These are phyloP conservation scores for Blattamonas nauphoetae DNA, from an alignment of 78 protist species.

Conservation along the genomic window DNA sequence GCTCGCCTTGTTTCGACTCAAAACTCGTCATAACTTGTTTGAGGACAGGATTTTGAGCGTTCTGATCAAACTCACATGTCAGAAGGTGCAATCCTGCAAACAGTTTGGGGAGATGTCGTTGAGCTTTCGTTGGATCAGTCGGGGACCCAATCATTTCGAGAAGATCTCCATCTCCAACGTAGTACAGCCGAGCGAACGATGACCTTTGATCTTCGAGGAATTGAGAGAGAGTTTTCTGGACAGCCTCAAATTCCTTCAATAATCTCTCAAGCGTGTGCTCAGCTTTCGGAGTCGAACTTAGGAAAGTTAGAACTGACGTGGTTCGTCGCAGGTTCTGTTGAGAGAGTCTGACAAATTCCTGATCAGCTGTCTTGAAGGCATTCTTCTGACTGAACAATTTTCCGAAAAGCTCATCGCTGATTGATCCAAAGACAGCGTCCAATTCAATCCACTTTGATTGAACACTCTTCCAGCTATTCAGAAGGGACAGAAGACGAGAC, in stretches of 20 bases:
- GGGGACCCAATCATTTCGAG: slow-evolving; percentile 92
- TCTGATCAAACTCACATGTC: not conserved
- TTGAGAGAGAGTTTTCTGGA: slow-evolving; percentile 89
- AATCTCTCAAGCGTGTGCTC: slow-evolving; percentile 56
- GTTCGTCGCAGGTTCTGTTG: slow-evolving; percentile 43
- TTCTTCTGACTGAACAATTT: slow-evolving; percentile 72
- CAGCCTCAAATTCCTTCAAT: slow-evolving; percentile 53
- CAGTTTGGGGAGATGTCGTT: slow-evolving; percentile 87
- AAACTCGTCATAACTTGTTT: too few relatives aligned
- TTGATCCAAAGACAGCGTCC: not conserved
- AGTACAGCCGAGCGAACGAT: slow-evolving; percentile 90
- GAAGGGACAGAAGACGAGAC: not conserved
- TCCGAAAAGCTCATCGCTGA: slow-evolving; percentile 62
- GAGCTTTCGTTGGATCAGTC: slow-evolving; percentile 53
- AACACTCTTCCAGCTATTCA: not conserved
- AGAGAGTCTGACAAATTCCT: slow-evolving; percentile 71
- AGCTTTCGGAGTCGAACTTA: slow-evolving; percentile 41
- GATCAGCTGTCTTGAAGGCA: slow-evolving; percentile 61
- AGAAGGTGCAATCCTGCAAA: slow-evolving; percentile 55
- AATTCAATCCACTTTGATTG: not conserved
- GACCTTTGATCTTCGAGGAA: slow-evolving; percentile 84
- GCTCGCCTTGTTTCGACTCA: too few relatives aligned
- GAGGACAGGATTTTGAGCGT: not conserved
- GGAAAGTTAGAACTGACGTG: slow-evolving; percentile 61
- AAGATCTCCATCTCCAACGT: slow-evolving; percentile 96